A percentile compares a stretch with the other conserved stretches of the same genome.
Evolutionary conservation across 2,329 filamentous ascomycete genomes (phyloP).

Genomic region (Aspergillus sp.): DNA sequence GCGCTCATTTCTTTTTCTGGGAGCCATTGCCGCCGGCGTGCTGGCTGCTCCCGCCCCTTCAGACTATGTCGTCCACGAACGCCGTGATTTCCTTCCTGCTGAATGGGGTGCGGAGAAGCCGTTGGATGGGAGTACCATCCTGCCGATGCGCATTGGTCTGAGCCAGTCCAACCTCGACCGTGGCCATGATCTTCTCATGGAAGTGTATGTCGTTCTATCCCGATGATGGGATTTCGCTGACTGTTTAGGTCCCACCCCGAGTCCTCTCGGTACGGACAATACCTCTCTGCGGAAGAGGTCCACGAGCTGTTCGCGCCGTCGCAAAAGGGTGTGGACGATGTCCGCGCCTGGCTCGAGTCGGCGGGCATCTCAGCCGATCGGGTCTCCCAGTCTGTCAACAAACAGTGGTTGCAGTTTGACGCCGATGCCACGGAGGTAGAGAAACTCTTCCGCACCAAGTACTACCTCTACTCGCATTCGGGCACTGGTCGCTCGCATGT

Average conservation of each 20-base stretch:
- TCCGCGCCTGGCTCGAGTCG: slow-evolving; percentile 53
- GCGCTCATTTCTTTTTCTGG: slow-evolving; percentile 20
- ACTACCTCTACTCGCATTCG: slow-evolving; percentile 50
- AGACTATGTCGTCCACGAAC: slow-evolving; percentile 30
- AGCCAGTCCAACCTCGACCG: slow-evolving; percentile 45
- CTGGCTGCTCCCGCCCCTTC: slow-evolving; percentile 22
- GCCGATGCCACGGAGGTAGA: slow-evolving; percentile 54
- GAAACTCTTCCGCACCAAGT: slow-evolving; percentile 53
- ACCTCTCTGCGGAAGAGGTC: slow-evolving; percentile 43
- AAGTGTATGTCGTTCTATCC: slow-evolving; percentile 30
- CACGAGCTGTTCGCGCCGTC: slow-evolving; percentile 43
- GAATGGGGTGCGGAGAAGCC: slow-evolving; percentile 27
- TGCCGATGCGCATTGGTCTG: slow-evolving; percentile 47
- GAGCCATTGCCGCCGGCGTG: slow-evolving; percentile 13
- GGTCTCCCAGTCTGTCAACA: slow-evolving; percentile 50
- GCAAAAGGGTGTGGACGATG: slow-evolving; percentile 48
- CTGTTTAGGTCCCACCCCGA: slow-evolving; percentile 36
- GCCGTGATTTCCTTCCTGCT: slow-evolving; percentile 24
- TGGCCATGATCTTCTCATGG: slow-evolving; percentile 44
- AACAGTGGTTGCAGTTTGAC: slow-evolving; percentile 55
- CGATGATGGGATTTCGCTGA: background rate
- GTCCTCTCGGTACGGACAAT: slow-evolving; percentile 42
- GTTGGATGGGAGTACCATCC: slow-evolving; percentile 31
- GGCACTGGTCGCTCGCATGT: slow-evolving; percentile 28
- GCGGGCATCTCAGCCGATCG: slow-evolving; percentile 52